Percentiles rank a stretch among this genome's conserved stretches.
Conservation (phyloP, 495 filamentous ascomycete species). For the Clohesyomyces aquaticus region DNA sequence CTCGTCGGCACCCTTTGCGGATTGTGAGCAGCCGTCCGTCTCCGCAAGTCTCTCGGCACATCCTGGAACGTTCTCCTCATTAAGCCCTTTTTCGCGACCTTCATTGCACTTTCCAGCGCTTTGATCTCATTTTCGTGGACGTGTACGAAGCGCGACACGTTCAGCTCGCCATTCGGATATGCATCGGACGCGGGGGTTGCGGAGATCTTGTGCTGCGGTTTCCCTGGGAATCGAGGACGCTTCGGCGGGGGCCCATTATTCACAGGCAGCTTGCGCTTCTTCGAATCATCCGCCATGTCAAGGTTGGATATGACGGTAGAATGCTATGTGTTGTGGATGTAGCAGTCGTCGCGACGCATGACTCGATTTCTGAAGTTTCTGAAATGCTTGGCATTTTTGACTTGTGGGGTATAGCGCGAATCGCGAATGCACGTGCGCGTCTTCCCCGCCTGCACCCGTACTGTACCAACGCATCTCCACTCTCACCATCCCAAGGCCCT, state of each 20-base stretch:
- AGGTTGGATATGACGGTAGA: no score
- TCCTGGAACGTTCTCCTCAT: slow-evolving; percentile 83
- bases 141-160: slow-evolving; percentile 62
- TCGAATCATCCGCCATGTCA: slow-evolving; percentile 32
- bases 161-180: slow-evolving; percentile 36
- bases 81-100: slow-evolving; percentile 66
- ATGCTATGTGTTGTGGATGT: neutral
- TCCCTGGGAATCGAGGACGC: slow-evolving; percentile 23
- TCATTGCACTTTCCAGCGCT: slow-evolving; percentile 78
- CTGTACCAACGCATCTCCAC: no score
- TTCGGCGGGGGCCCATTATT: slow-evolving; percentile 12
- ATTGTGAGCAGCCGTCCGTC: slow-evolving; percentile 93
- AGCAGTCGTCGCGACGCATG: neutral
- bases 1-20: slow-evolving; percentile 85
- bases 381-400: slow-evolving; percentile 5
- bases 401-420: slow-evolving; percentile 3
- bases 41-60: slow-evolving; percentile 79
- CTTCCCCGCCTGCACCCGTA: no score
- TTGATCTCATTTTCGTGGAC: slow-evolving; percentile 87
- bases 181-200: slow-evolving; percentile 17
- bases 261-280: slow-evolving; percentile 23
- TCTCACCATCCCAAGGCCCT: no score
- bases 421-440: slow-evolving; percentile 24
- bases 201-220: slow-evolving; percentile 18
- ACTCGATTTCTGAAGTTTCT: neutral